Evolutionary conservation across 306 rosid species (phyloP).

Genomic region (Rosa lucieae): DNA sequence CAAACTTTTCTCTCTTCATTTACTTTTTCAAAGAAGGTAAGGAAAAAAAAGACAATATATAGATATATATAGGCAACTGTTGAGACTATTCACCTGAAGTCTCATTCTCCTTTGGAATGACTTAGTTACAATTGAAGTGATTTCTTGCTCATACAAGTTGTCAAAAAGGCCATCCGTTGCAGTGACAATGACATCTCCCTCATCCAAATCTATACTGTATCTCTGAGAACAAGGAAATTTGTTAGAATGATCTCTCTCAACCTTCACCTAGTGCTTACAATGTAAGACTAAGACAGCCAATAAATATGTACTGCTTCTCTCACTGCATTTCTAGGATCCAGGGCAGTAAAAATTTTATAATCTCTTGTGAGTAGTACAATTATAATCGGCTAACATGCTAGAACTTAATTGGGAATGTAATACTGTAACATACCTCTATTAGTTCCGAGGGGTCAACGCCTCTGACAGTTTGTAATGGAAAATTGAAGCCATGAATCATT

Average conservation of each 20-base stretch:
- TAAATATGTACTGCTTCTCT: too few relatives aligned
- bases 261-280: neutral
- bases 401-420: neutral
- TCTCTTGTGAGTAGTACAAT: neutral
- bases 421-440: conserved; percentile 46
- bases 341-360: neutral
- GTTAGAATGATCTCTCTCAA: conserved; percentile 3
- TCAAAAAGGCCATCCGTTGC: conserved; percentile 85
- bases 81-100: conserved; percentile 54
- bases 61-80: neutral
- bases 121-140: conserved; percentile 45
- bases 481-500: conserved; percentile 58
- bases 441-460: conserved; percentile 52
- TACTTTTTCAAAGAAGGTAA: conserved; percentile 2
- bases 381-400: neutral
- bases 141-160: conserved; percentile 79
- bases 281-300: neutral
- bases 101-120: conserved; percentile 44
- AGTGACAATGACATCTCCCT: conserved; percentile 63
- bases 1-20: neutral
- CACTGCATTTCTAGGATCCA: neutral
- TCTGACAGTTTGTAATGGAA: conserved; percentile 51
- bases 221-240: conserved; percentile 13
- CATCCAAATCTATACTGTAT: conserved; percentile 47
- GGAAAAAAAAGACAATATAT: neutral